A percentile compares a stretch with the other conserved stretches of the same genome.
These are phyloP conservation scores for Colletotrichum sp. DNA, from an alignment of 2,329 filamentous ascomycete genomes.

Conservation along the genomic window DNA sequence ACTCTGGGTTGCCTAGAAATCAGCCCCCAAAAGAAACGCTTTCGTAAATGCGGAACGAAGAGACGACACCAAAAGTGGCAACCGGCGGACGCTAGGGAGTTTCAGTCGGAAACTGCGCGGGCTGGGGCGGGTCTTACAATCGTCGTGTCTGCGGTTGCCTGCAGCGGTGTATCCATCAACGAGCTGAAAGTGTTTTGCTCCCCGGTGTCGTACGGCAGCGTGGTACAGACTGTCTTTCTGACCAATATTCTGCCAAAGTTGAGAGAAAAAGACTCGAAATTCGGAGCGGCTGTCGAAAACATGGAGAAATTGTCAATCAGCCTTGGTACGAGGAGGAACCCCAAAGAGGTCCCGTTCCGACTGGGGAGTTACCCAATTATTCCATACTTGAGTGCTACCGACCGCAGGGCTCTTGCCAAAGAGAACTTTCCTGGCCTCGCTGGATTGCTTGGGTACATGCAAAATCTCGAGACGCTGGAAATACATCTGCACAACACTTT, in stretches of 20 bases:
- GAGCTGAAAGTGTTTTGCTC: background rate
- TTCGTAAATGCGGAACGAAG: background rate
- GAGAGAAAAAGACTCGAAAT: background rate
- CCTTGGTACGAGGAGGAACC: background rate
- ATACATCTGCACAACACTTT: background rate
- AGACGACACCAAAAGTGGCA: background rate
- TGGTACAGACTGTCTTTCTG: background rate
- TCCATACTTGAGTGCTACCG: background rate
- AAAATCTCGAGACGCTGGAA: background rate
- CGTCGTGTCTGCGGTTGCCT: background rate
- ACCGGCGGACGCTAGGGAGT: background rate
- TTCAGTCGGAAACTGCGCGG: background rate
- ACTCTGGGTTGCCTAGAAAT: background rate
- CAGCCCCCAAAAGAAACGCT: background rate
- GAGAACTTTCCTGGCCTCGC: background rate
- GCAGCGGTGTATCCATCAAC: background rate
- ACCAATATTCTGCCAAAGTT: background rate
- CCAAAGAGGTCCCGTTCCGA: background rate
- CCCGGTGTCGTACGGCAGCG: background rate
- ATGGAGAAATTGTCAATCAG: background rate
- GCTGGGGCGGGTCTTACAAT: background rate
- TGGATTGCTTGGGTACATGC: background rate
- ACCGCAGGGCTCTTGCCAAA: background rate
- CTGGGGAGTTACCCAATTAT: rapidly evolving
- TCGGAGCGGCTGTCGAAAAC: background rate